Conservation (phyloP, 148 eudicot genomes). For the Nepenthes gracilis region DNA sequence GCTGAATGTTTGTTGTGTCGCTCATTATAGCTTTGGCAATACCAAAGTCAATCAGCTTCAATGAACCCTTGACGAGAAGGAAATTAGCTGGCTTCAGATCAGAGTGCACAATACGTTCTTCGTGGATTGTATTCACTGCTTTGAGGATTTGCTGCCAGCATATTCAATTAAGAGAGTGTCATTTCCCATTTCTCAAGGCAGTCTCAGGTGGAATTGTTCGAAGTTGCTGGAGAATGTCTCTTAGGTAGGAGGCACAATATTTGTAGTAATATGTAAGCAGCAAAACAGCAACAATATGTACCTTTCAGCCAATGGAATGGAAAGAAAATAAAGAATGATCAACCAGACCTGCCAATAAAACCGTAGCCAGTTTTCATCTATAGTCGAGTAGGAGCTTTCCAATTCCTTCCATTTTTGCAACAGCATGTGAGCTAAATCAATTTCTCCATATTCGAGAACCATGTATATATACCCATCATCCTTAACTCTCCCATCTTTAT, state of each 20-base stretch:
- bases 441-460: slow-evolving; percentile 98
- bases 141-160: slow-evolving; percentile 76
- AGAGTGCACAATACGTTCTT: slow-evolving; percentile 95
- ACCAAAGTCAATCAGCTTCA: slow-evolving; percentile 95
- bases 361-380: slow-evolving; percentile 96
- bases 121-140: slow-evolving; percentile 97
- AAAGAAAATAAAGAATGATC: too few species aligned
- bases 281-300: too few species aligned
- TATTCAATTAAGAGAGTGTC: slow-evolving; percentile 9
- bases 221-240: too few species aligned
- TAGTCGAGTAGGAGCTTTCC: slow-evolving; percentile 42
- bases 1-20: slow-evolving; percentile 94
- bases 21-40: slow-evolving; percentile 95
- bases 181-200: slow-evolving; percentile 2
- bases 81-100: slow-evolving; percentile 97
- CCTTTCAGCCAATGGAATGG: too few species aligned
- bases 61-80: slow-evolving; percentile 85
- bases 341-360: slow-evolving; percentile 85
- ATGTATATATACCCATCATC: slow-evolving; percentile 86
- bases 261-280: too few species aligned
- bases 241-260: too few species aligned
- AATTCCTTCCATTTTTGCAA: slow-evolving; percentile 85
- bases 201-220: too few species aligned
- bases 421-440: slow-evolving; percentile 95
- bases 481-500: slow-evolving; percentile 70